Percentiles rank a stretch among this genome's conserved stretches.
Evolutionary conservation across 257 asterid genomes (phyloP).

Genomic region (Ocimum tenuiflorum): DNA sequence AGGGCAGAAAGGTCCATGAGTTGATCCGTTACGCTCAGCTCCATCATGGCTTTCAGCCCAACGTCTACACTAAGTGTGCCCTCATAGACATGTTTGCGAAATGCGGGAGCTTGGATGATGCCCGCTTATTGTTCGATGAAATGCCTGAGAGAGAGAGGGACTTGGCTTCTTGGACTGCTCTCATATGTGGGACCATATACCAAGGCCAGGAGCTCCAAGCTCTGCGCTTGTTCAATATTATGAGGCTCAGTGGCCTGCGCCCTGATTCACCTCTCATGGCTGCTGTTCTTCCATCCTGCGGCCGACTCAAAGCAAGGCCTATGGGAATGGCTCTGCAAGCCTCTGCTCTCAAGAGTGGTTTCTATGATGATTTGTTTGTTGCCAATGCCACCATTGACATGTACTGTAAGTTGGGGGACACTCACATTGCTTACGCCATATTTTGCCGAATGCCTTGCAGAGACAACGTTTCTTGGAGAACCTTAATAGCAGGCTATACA

Average conservation of each 20-base stretch:
- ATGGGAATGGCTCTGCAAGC: slow-evolving; percentile 30
- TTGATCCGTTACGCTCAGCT: slow-evolving; percentile 14
- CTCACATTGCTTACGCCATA: slow-evolving; percentile 14
- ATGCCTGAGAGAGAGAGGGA: slow-evolving; percentile 28
- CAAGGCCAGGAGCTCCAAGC: slow-evolving; percentile 23
- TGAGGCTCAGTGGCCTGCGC: slow-evolving; percentile 23
- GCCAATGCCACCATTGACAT: slow-evolving; percentile 33
- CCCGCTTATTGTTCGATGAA: slow-evolving; percentile 27
- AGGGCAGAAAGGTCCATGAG: slow-evolving; percentile 24
- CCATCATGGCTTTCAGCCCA: slow-evolving; percentile 17
- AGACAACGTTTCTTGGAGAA: slow-evolving; percentile 33
- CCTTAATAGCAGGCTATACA: slow-evolving; percentile 34
- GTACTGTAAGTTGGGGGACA: slow-evolving; percentile 36
- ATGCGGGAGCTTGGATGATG: slow-evolving; percentile 38
- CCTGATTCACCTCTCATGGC: slow-evolving; percentile 33
- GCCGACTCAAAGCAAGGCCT: slow-evolving; percentile 20
- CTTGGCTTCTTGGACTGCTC: slow-evolving; percentile 34
- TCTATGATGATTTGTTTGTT: slow-evolving; percentile 25
- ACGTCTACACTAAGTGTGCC: slow-evolving; percentile 32
- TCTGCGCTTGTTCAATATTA: slow-evolving; percentile 15
- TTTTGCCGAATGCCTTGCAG: slow-evolving; percentile 26
- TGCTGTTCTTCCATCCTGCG: slow-evolving; percentile 28
- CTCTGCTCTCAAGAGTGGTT: slow-evolving; percentile 29
- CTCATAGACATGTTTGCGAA: slow-evolving; percentile 31
- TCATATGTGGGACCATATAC: slow-evolving; percentile 29